Percentiles rank a stretch among this genome's conserved stretches.
Conservation (phyloP, 73 alveolate species). For the Tetrahymena borealis region DNA sequence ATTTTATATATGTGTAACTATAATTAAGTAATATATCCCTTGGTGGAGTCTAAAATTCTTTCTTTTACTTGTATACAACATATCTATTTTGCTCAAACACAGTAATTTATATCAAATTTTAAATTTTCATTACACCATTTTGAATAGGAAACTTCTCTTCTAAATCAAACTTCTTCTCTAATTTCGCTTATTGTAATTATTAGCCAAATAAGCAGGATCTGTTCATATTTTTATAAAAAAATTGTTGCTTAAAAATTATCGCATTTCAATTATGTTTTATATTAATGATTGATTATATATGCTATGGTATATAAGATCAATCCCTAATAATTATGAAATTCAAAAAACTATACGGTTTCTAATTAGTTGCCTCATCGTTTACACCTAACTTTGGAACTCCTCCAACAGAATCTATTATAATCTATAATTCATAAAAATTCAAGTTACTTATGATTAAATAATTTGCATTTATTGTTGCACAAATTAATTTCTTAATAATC, state of each 20-base stretch:
- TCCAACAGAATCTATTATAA: slow-evolving; percentile 16
- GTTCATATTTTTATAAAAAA: background rate
- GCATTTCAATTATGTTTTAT: no score
- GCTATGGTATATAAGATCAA: no score
- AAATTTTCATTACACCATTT: background rate
- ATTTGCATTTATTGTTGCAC: background rate
- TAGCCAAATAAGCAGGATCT: background rate
- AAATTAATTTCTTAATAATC: background rate
- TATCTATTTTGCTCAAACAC: background rate
- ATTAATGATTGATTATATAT: no score
- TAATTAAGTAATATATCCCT: no score
- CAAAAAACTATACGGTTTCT: slow-evolving; percentile 37
- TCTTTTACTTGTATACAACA: no score
- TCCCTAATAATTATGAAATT: no score
- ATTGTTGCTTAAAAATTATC: background rate
- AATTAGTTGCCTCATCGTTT: slow-evolving; percentile 23
- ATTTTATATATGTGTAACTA: no score
- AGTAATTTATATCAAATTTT: background rate
- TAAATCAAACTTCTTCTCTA: background rate
- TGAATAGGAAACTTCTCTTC: background rate
- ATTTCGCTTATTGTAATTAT: background rate
- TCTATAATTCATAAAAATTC: background rate
- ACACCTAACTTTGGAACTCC: slow-evolving; percentile 19
- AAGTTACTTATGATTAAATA: background rate
- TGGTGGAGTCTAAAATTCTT: no score